A percentile compares a stretch with the other conserved stretches of the same genome.
Conservation (phyloP, 202 grass and related monocot genomes). For the Panicum hallii region DNA sequence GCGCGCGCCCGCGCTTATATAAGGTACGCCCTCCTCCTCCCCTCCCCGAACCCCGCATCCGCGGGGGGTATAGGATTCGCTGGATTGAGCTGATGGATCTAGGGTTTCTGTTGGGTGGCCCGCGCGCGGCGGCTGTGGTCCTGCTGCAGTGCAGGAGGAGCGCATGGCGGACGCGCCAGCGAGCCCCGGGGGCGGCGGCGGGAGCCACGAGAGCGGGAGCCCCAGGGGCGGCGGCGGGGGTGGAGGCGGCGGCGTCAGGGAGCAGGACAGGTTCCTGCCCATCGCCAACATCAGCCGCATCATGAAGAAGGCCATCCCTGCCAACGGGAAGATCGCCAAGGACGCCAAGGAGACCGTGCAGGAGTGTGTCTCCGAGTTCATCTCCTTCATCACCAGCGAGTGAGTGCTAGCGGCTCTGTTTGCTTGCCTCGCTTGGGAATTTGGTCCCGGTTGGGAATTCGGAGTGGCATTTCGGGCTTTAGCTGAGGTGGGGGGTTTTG, state of each 20-base stretch:
- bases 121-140: slow-evolving; percentile 20
- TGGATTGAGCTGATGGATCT: slow-evolving; percentile 55
- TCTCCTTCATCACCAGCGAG: slow-evolving; percentile 97
- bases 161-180: slow-evolving; percentile 55
- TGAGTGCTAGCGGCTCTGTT: slow-evolving; percentile 36
- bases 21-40: slow-evolving; percentile 45
- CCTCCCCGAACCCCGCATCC: not conserved
- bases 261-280: slow-evolving; percentile 94
- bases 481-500: not conserved
- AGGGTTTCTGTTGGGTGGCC: slow-evolving; percentile 30
- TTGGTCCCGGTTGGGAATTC: not conserved
- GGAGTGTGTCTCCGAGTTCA: slow-evolving; percentile 97
- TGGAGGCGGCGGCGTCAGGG: slow-evolving; percentile 63
- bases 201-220: slow-evolving; percentile 56
- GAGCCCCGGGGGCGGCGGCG: slow-evolving; percentile 59
- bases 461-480: not conserved
- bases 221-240: slow-evolving; percentile 54
- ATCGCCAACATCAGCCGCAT: slow-evolving; percentile 98
- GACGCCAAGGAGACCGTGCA: slow-evolving; percentile 93
- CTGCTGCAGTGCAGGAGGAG: slow-evolving; percentile 19
- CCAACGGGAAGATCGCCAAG: slow-evolving; percentile 95
- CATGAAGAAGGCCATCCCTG: slow-evolving; percentile 96
- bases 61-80: slow-evolving; percentile 22
- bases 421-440: not conserved
- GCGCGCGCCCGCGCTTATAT: slow-evolving; percentile 44